Base-by-base conservation (phyloP, 768 basidiomycete species). In the Boletales sp. region DNA sequence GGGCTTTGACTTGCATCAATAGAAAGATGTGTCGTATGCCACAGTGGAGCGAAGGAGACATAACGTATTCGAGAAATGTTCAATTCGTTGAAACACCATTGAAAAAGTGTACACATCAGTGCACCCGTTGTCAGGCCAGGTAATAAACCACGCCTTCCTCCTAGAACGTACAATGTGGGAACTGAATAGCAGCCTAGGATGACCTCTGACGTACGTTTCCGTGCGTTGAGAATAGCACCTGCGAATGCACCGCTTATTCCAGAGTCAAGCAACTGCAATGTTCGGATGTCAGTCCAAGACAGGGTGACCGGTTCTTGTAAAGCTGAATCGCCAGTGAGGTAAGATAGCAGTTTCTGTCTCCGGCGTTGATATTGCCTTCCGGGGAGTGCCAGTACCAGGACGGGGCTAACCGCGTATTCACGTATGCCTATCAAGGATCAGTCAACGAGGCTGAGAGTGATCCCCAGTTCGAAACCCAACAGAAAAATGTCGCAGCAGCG, bases 401-500 rank as follows among this genome's bases (percentile, higher is more conserved):
- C 50, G 1, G 92, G 92, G 40, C 80, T 79, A 43, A 91, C 69
- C n/a, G 80, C 60, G 61, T 83, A 89, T 74, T 93, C 92, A 52
- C 90, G 80, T 45, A 87, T 64, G 50, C 81, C 92, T 93, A 54
- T 14, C 45, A 40, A 29, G 44, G 35, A 31, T 53, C 41, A 45
- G 43, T 55, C 14, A 0, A 42, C 40, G 21, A 32, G 4, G 21
- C 31, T 5, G 15, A 12, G 30, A 3, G 4, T 27, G 24, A 9
- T 40, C 15, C 12, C 34, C 1, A 14, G 8, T 21, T 41, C 19
- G 38, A 4, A 29, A 51, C 29, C 72, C 85, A 47, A 92, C 92
- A 77, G 67, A 94, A 93, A 70, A 94, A 94, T 0, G 83, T 78
- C 9, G 81, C 74, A 7, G 87, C 83, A 10, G 81, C 84, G 15